Evolutionary conservation across 2,329 filamentous ascomycete genomes (phyloP).

Genomic region (Fusarium goolgardi): DNA sequence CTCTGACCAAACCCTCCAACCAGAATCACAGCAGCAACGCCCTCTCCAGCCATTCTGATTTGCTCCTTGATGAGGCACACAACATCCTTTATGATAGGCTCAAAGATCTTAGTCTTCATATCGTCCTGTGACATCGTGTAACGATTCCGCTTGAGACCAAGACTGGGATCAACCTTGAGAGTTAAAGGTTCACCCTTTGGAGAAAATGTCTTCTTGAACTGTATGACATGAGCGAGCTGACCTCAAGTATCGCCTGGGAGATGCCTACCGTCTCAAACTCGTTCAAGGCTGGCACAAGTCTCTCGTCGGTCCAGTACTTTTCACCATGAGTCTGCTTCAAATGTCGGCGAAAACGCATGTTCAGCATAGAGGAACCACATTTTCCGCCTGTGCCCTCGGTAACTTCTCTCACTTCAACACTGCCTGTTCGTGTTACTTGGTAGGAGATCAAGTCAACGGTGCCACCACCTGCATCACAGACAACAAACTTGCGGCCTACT

Average conservation of each 20-base stretch:
- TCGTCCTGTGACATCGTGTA: conserved; percentile 59
- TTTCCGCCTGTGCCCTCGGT: conserved; percentile 61
- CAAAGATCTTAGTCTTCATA: conserved; percentile 71
- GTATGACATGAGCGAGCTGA: conserved; percentile 20
- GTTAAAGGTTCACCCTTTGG: conserved; percentile 52
- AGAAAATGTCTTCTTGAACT: conserved; percentile 55
- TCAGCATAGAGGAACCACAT: conserved; percentile 63
- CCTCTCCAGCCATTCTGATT: conserved; percentile 51
- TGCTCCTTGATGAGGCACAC: conserved; percentile 57
- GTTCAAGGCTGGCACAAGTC: conserved; percentile 55
- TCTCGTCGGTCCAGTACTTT: conserved; percentile 57
- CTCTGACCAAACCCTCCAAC: conserved; percentile 63
- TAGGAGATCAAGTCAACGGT: conserved; percentile 67
- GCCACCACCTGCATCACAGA: conserved; percentile 66
- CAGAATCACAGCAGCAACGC: conserved; percentile 57
- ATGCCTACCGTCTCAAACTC: conserved; percentile 57
- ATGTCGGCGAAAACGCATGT: conserved; percentile 60
- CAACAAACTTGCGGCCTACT: conserved; percentile 61
- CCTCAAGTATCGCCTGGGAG: conserved; percentile 53
- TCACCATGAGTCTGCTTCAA: conserved; percentile 58
- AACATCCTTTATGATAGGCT: conserved; percentile 58
- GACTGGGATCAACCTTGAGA: conserved; percentile 51
- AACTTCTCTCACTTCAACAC: conserved; percentile 61
- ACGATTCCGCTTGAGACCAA: conserved; percentile 50
- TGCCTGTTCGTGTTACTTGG: conserved; percentile 56